phyloP scores from a whole-genome alignment of 805 yeast genomes.

The Candida arabinofermentans region DNA sequence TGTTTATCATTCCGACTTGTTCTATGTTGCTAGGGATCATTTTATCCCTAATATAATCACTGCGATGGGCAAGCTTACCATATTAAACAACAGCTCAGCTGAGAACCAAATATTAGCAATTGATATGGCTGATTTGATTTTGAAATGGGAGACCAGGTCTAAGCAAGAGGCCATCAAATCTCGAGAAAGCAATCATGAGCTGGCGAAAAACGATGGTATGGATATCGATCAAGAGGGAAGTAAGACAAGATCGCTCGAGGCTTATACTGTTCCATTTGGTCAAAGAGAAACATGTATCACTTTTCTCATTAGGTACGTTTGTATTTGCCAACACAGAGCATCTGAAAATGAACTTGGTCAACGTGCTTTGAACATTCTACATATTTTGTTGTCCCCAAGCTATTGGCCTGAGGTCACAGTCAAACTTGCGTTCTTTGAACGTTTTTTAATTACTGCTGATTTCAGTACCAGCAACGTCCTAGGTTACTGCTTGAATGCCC shows the following conservation, averaged over 20 bases:
- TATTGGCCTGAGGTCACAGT: slow-evolving; percentile 91
- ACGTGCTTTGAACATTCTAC: slow-evolving; percentile 73
- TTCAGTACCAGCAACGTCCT: slow-evolving; percentile 61
- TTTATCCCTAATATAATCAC: slow-evolving; percentile 85
- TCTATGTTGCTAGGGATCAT: slow-evolving; percentile 82
- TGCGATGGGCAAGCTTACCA: slow-evolving; percentile 87
- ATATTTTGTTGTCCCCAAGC: slow-evolving; percentile 63
- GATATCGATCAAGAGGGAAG: slow-evolving; percentile 16
- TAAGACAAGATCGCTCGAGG: slow-evolving; percentile 19
- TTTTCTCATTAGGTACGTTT: slow-evolving; percentile 79
- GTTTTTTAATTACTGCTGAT: slow-evolving; percentile 77
- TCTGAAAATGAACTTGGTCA: slow-evolving; percentile 80
- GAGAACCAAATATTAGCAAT: slow-evolving; percentile 86
- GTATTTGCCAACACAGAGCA: slow-evolving; percentile 80
- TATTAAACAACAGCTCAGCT: slow-evolving; percentile 67
- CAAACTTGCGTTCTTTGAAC: slow-evolving; percentile 81
- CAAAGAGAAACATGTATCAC: slow-evolving; percentile 90
- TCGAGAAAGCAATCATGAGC: slow-evolving; percentile 2
- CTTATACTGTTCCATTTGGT: slow-evolving; percentile 63
- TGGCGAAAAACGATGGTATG: too few relatives aligned
- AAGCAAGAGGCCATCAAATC: slow-evolving; percentile 21
- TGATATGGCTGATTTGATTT: slow-evolving; percentile 80
- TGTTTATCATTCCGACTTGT: slow-evolving; percentile 78
- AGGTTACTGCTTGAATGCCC: slow-evolving; percentile 82
- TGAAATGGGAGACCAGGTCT: slow-evolving; percentile 76